Evolutionary conservation across 2,329 filamentous ascomycete genomes (phyloP).

Genomic region (Fusarium mundagurra): DNA sequence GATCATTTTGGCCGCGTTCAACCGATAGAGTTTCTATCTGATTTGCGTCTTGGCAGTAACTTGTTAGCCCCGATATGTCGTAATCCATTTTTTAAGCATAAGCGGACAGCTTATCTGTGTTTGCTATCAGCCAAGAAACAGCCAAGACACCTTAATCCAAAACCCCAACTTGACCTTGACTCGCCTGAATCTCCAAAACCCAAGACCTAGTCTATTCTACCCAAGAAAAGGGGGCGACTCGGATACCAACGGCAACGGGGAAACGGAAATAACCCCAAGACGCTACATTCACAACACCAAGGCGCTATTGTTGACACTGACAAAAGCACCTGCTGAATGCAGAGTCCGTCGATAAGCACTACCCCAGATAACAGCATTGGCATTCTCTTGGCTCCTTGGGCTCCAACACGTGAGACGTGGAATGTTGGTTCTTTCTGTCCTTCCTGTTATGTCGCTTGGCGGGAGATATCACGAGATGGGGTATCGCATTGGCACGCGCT

Average conservation of each 20-base stretch:
- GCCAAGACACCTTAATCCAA: not conserved
- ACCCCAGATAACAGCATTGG: conserved; percentile 5
- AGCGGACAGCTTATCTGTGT: not conserved
- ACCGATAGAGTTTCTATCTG: not conserved
- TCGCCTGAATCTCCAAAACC: not conserved
- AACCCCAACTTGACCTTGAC: not conserved
- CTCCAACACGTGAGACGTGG: not conserved
- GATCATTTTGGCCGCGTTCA: not conserved
- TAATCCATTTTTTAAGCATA: not conserved
- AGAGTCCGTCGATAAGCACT: not conserved
- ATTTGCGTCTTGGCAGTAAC: not conserved
- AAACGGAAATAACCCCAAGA: not conserved
- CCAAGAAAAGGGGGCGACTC: not conserved
- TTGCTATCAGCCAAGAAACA: not conserved
- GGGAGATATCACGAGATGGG: conserved; percentile 22
- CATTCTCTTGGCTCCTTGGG: not conserved
- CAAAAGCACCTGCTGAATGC: not conserved
- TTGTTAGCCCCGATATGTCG: not conserved
- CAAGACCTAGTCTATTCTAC: not conserved
- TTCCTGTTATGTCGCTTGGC: conserved; percentile 34
- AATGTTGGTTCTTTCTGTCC: conserved; percentile 1
- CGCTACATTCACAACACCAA: not conserved
- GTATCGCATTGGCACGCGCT: conserved; percentile 16
- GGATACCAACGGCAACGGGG: not conserved
- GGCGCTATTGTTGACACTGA: not conserved